phyloP scores from a whole-genome alignment of 1,284 basidiomycete species.

The Trichosporon sp. region DNA sequence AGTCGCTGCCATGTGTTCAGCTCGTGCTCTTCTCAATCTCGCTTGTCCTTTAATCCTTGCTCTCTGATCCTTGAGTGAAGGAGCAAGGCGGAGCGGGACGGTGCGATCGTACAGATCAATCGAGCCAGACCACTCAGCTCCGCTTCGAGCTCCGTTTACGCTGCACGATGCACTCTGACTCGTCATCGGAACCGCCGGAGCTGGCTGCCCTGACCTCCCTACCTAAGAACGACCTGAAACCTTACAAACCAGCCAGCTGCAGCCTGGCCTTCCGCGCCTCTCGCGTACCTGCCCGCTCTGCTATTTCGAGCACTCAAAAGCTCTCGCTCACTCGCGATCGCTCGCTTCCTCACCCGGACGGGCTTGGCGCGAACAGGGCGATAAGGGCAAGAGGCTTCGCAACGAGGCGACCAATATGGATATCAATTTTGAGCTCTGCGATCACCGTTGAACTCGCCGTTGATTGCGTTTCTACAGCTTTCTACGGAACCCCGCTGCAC shows the following conservation, averaged over 20 bases:
- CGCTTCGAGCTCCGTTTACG: too few relatives aligned
- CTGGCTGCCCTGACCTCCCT: not conserved
- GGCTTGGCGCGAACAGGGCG: not conserved
- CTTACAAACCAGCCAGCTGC: not conserved
- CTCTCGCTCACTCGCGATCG: too few relatives aligned
- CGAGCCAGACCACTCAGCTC: too few relatives aligned
- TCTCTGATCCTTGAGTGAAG: too few relatives aligned
- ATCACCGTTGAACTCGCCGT: too few relatives aligned
- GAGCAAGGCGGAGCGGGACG: too few relatives aligned
- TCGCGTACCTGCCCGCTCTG: too few relatives aligned
- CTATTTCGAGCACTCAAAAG: not conserved
- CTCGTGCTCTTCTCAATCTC: too few relatives aligned
- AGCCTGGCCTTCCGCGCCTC: not conserved
- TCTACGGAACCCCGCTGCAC: not conserved
- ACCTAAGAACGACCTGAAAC: not conserved
- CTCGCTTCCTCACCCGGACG: too few relatives aligned
- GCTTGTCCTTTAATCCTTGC: too few relatives aligned
- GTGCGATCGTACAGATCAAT: too few relatives aligned
- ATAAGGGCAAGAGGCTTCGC: not conserved
- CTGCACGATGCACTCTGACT: not conserved
- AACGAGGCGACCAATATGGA: not conserved
- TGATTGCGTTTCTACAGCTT: not conserved
- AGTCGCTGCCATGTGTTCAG: too few relatives aligned
- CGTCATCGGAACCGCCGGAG: not conserved
- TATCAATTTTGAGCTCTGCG: not conserved